Conservation (phyloP, 148 eudicot genomes). For the Rheum nobile region DNA sequence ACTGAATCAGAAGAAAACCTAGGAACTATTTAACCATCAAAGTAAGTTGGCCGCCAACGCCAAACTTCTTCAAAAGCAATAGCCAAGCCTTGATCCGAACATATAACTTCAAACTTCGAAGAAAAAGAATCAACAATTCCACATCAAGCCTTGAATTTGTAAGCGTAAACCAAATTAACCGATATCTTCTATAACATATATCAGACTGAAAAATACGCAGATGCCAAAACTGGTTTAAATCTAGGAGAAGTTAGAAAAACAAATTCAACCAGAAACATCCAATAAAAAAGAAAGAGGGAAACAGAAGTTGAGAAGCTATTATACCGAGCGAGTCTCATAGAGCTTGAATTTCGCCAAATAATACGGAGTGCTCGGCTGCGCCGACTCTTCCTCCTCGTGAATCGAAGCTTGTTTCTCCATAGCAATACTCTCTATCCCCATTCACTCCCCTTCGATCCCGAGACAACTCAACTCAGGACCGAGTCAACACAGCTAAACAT, state of each 20-base stretch:
- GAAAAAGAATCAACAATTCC: neutral
- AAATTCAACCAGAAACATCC: neutral
- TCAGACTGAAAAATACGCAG: neutral
- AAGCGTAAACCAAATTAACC: neutral
- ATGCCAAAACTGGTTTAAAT: neutral
- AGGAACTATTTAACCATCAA: neutral
- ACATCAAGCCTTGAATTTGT: neutral
- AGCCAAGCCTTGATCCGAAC: neutral
- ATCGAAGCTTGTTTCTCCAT: conserved; percentile 13
- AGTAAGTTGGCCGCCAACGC: neutral
- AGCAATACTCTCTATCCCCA: conserved; percentile 30
- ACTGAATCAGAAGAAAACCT: neutral
- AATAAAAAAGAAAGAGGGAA: neutral
- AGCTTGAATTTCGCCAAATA: conserved; percentile 67
- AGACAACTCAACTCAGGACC: conserved; percentile 22
- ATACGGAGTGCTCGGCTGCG: conserved; percentile 15
- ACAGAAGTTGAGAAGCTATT: neutral
- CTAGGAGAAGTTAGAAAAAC: neutral
- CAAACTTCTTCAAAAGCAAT: neutral
- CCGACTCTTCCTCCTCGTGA: conserved; percentile 20
- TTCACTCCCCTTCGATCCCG: conserved; percentile 16
- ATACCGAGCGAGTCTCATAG: conserved; percentile 90
- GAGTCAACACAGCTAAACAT: conserved; percentile 41
- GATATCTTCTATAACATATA: neutral
- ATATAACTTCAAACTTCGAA: neutral